Evolutionary conservation across 805 yeast genomes (phyloP).

Genomic region (Saturnispora mendoncae): DNA sequence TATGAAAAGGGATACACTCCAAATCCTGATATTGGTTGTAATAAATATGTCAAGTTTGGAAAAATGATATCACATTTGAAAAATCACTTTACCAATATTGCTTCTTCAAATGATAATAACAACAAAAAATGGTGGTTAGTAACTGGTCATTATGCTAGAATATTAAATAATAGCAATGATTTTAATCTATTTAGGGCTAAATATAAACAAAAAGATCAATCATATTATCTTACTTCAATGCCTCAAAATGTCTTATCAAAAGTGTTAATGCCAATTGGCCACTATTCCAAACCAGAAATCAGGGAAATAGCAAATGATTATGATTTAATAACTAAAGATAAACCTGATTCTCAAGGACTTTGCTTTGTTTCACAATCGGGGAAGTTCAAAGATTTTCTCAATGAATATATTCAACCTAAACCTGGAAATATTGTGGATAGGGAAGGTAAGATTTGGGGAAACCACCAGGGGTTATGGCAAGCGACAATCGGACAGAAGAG

Average conservation of each 20-base stretch:
- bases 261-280: slow-evolving; percentile 75
- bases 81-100: neutral
- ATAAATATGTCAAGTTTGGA: slow-evolving; percentile 82
- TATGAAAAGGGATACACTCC: slow-evolving; percentile 78
- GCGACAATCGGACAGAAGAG: slow-evolving; percentile 90
- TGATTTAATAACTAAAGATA: slow-evolving; percentile 53
- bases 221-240: slow-evolving; percentile 77
- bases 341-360: slow-evolving; percentile 90
- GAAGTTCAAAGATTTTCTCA: slow-evolving; percentile 61
- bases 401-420: slow-evolving; percentile 60
- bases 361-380: slow-evolving; percentile 73
- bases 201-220: slow-evolving; percentile 70
- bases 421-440: slow-evolving; percentile 78
- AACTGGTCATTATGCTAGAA: slow-evolving; percentile 74
- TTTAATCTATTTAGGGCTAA: slow-evolving; percentile 48
- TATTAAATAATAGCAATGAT: slow-evolving; percentile 33
- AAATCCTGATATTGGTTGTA: slow-evolving; percentile 90
- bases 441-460: slow-evolving; percentile 69
- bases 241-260: slow-evolving; percentile 35
- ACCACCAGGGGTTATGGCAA: slow-evolving; percentile 83
- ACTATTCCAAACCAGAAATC: slow-evolving; percentile 63
- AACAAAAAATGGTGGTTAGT: slow-evolving; percentile 68
- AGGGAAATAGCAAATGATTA: slow-evolving; percentile 53
- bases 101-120: slow-evolving; percentile 4
- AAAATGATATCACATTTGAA: slow-evolving; percentile 48